These are phyloP conservation scores for Aspergillus luchuensis DNA, from an alignment of 2,329 filamentous ascomycete genomes.

Conservation along the genomic window DNA sequence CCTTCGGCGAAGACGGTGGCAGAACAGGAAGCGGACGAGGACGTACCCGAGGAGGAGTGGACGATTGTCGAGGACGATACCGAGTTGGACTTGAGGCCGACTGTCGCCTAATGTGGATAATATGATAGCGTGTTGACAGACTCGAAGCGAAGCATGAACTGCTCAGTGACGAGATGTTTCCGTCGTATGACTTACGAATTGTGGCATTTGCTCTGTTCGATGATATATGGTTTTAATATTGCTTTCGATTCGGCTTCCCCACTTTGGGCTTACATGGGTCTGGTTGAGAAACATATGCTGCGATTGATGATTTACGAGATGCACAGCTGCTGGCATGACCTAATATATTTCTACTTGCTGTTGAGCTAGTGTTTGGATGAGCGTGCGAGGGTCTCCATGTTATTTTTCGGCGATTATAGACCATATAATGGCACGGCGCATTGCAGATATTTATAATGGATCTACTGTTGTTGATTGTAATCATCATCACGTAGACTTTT, in stretches of 20 bases:
- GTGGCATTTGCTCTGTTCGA: slow-evolving; percentile 6
- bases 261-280: background rate
- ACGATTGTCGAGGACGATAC: slow-evolving; percentile 75
- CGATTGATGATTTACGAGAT: background rate
- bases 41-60: slow-evolving; percentile 77
- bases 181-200: slow-evolving; percentile 9
- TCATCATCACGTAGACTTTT: background rate
- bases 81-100: slow-evolving; percentile 45
- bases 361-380: background rate
- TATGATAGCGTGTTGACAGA: slow-evolving; percentile 13
- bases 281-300: background rate
- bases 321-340: background rate
- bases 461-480: too few species aligned
- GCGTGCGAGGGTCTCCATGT: background rate
- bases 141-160: background rate
- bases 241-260: background rate
- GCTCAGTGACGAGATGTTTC: too few species aligned
- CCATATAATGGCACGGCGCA: slow-evolving; percentile 8
- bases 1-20: slow-evolving; percentile 39
- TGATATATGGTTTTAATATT: background rate
- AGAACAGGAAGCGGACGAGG: slow-evolving; percentile 47
- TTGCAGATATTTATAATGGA: too few species aligned
- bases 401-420: slow-evolving; percentile 6
- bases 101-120: slow-evolving; percentile 29
- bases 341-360: slow-evolving; percentile 3